Base-by-base conservation (phyloP, 495 filamentous ascomycete genomes). In the Aspergillus carlsbadensis region DNA sequence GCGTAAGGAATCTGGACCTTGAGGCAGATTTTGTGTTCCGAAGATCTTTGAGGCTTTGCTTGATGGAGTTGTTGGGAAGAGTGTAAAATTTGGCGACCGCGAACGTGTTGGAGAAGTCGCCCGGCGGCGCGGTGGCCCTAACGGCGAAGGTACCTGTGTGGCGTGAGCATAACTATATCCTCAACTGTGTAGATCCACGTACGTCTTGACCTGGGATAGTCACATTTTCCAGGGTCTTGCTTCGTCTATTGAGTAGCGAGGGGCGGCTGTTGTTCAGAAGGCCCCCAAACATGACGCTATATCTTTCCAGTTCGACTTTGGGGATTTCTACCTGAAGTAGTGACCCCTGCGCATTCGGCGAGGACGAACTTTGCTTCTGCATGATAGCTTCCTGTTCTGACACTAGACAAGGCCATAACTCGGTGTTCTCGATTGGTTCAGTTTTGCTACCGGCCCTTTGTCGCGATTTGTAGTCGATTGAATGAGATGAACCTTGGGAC, bases 271-370 rank as follows among this genome's bases (percentile, higher is more conserved):
- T 76, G 50, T 79, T 66, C 46, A 96, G 76, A 8, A 96, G 79
- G 40, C 81, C 85, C 43, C 87, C 82, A 70, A 98, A 98, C 93
- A 98, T 97, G 47, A 98, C 83, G 56, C 90, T 96, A 59, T 96
- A 98, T 20, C 93, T 78, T 65, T 96, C 93, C 78, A 98, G 78
- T 48, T 90, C 77, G 37, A 89, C 79, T 33, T 80, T 77, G 0
- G 93, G 93, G 35, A 98, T 95, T 33, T 94, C 84, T 6, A 97
- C 82, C 52, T 91, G 79, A 33, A 98, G 72, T 13, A 81, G 36
- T 0, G 66, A 68, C 8, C 52, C 61, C 2, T 33, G 29, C 37
- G 20, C 18, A 10, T 35, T 21, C 42, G 20, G 44, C 14, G 14
- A 43, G 31, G 31, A 21, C 34, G 52, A 46, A 44, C 17, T 26